phyloP scores from a whole-genome alignment of 306 rosid genomes.

The Betula pendula region DNA sequence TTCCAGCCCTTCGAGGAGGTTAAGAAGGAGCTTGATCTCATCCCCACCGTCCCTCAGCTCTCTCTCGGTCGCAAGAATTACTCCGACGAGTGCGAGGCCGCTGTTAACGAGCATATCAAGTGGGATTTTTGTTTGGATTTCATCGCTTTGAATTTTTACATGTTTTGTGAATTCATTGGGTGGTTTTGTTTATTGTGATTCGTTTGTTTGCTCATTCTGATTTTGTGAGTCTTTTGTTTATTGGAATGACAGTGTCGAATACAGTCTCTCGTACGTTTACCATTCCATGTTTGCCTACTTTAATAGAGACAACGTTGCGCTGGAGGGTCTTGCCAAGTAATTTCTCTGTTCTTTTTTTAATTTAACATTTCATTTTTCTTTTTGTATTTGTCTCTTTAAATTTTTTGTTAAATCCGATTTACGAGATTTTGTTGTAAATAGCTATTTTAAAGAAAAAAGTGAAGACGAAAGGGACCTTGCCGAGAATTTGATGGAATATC shows the following conservation, averaged over 20 bases:
- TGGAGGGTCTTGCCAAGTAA: conserved; percentile 87
- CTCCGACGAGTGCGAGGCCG: conserved; percentile 56
- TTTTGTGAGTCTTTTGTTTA: background rate
- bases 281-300: conserved; percentile 95
- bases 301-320: conserved; percentile 92
- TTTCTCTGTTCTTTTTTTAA: background rate
- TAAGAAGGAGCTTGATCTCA: conserved; percentile 87
- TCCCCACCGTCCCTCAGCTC: conserved; percentile 63
- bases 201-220: background rate
- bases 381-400: background rate
- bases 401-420: background rate
- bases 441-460: conserved; percentile 91
- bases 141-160: background rate
- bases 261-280: conserved; percentile 87
- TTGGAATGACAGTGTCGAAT: conserved; percentile 72
- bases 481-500: conserved; percentile 90
- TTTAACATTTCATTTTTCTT: background rate
- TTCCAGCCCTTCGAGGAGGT: conserved; percentile 96
- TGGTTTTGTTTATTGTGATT: background rate
- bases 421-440: conserved; percentile 16
- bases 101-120: conserved; percentile 95
- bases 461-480: conserved; percentile 92
- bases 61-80: conserved; percentile 90
- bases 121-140: conserved; percentile 19
- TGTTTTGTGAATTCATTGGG: background rate